Evolutionary conservation across 2,329 filamentous ascomycete species (phyloP), one percentile per base, ranked within the genome.

Genomic region (Volutella citrinella): DNA sequence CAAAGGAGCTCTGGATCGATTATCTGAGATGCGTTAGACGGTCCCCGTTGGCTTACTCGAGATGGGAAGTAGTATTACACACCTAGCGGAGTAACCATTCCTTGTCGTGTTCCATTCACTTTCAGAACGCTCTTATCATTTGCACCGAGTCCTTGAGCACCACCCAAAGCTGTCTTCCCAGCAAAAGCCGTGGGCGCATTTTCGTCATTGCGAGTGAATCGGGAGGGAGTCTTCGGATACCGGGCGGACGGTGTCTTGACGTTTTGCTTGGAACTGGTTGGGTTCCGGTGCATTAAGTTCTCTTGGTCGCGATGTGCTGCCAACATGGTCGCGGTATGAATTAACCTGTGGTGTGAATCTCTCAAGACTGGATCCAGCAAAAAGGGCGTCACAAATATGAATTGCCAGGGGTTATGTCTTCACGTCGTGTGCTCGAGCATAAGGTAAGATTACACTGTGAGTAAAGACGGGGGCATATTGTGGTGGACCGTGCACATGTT

Each of bases 231-330:
- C 64, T 94, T 95, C 8, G 85, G 82, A 46, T 74, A 82, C 55
- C 80, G 80, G 38, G 78, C 74, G 36, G 80, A 84, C 0, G 89
- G 89, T 18, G 89, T 95, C 65, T 91, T 95, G 35, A 86, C 79
- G 48, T 88, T 83, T 56, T 72, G 80, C 63, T 95, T 95, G 12
- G 78, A 72, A 11, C 80, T 77, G 16, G 80, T 75, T 57, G 89
- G 87, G 58, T 84, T 84, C 47, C 74, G 76, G 58, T 87, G 81
- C 52, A 87, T 77, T 60, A 87, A 66, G 64, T 96, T 96, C 64
- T 96, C 90, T 66, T 95, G 88, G 63, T 95, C 86, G 52, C 81
- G 78, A 56, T 83, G 80, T 56, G 83, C 74, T 41, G 86, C 85
- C 57, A 88, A 72, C 87, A 90, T 95, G 32, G 43, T 52, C 41